These are phyloP conservation scores for Myriosclerotinia scirpicola DNA, from an alignment of 2,329 filamentous ascomycete species.

Conservation along the genomic window DNA sequence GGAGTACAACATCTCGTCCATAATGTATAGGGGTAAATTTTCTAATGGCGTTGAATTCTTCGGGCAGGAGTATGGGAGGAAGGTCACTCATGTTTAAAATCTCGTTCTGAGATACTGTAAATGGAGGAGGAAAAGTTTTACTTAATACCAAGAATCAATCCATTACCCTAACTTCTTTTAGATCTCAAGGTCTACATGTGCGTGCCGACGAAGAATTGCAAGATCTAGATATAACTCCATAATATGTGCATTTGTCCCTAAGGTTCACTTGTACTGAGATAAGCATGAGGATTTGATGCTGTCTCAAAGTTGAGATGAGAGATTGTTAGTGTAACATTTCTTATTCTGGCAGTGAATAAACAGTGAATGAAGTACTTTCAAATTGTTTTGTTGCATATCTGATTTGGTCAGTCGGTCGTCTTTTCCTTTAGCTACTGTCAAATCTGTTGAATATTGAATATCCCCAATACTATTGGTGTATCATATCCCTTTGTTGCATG, in stretches of 20 bases:
- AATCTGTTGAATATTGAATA: too few relatives aligned
- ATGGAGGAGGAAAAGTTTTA: not conserved
- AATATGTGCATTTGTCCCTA: not conserved
- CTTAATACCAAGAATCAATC: conserved; percentile 2
- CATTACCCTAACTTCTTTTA: not conserved
- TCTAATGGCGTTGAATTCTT: not conserved
- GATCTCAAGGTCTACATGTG: not conserved
- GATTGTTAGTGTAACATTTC: too few relatives aligned
- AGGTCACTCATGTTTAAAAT: not conserved
- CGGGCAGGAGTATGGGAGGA: conserved; percentile 4
- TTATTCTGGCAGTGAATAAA: too few relatives aligned
- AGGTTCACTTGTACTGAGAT: not conserved
- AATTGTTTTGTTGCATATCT: too few relatives aligned
- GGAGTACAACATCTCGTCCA: not conserved
- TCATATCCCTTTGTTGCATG: too few relatives aligned
- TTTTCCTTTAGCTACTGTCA: too few relatives aligned
- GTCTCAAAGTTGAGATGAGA: not conserved
- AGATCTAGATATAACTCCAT: not conserved
- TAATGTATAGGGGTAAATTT: not conserved
- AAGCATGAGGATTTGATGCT: not conserved
- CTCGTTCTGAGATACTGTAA: not conserved
- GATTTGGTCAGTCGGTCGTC: too few relatives aligned
- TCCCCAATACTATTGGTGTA: too few relatives aligned
- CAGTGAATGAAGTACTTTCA: too few relatives aligned
- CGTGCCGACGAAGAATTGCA: not conserved